Base-by-base conservation (phyloP, 768 basidiomycete species). In the Tulasnella sp. region DNA sequence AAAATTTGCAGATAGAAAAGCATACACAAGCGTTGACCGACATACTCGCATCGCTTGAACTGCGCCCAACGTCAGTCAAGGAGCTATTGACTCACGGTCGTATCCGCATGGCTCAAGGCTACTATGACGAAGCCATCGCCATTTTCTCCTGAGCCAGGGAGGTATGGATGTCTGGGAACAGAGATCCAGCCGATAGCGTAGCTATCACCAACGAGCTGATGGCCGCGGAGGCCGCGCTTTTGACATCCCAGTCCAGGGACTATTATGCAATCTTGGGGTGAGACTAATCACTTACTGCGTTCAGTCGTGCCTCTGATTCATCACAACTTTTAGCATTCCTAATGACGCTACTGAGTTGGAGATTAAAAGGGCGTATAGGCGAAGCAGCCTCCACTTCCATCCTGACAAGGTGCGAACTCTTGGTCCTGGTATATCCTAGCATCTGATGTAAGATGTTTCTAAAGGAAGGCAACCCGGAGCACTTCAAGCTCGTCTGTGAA, bases 401-500 rank as follows among this genome's bases (percentile, higher is more conserved):
- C 65, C 64, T 48, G 88, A 90, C 70, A 90, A 90, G 79, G 84
- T 84, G 72, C 8, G 15, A 15, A n/a, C 26, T n/a, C n/a, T 43
- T 13, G 15, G 51, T 41, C 30, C 56, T 10, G 13, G 9, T 4
- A 47, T 19, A 13, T 17, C 13, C 44, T 45, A 41, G 38, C 54
- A 8, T 30, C 19, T 54, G 17, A 30, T 13, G 24, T 17, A 26
- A n/a, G 43, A 30, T 19, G 63, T 58, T 38, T 62, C 61, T 61
- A 26, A n/a, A 89, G 84, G 92, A 93, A 26, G 94, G 94, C 27
- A 89, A 92, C 68, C 93, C 95, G 67, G 95, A 96, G 68, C 87
- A 89, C 66, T 98, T 98, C 81, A 96, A 97, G 71, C 78, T 91
- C 21, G 84, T 90, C 29, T 81, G 76, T 0, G 91, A 92, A 70